Evolutionary conservation across 169 alveolate genomes (phyloP).

Genomic region (Plasmodium coatneyi): DNA sequence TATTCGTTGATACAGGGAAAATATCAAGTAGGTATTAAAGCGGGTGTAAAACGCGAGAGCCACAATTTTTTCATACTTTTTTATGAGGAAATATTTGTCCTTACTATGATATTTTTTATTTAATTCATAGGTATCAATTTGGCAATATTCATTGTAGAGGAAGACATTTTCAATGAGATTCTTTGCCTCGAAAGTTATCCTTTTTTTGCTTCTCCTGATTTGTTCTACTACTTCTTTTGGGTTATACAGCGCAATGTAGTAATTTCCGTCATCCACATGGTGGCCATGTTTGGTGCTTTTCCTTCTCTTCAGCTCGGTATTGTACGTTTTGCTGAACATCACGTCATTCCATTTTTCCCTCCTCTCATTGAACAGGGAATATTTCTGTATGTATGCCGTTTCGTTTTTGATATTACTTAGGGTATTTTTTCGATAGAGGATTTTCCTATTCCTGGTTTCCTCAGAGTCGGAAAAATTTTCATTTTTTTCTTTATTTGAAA

Average conservation of each 20-base stretch:
- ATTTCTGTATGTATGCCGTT: slow-evolving; percentile 35
- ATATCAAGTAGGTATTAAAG: slow-evolving; percentile 47
- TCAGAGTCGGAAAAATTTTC: slow-evolving; percentile 9
- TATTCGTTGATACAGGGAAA: slow-evolving; percentile 58
- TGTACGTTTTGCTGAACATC: background rate
- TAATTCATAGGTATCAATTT: slow-evolving; percentile 32
- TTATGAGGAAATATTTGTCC: slow-evolving; percentile 69
- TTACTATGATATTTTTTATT: slow-evolving; percentile 45
- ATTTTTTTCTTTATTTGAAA: slow-evolving; percentile 2
- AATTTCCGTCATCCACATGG: slow-evolving; percentile 10
- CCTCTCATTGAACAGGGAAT: slow-evolving; percentile 49
- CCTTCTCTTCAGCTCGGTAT: background rate
- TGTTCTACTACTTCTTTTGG: background rate
- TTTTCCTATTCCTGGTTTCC: slow-evolving; percentile 4
- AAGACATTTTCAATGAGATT: slow-evolving; percentile 19
- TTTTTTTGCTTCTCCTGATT: background rate
- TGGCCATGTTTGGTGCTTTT: background rate
- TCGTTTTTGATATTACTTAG: slow-evolving; percentile 49
- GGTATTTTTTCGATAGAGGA: slow-evolving; percentile 12
- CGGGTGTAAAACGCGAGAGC: slow-evolving; percentile 61
- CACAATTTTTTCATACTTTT: slow-evolving; percentile 65
- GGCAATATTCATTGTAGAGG: slow-evolving; percentile 41
- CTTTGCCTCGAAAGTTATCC: slow-evolving; percentile 24
- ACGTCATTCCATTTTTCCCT: slow-evolving; percentile 21
- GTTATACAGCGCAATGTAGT: slow-evolving; percentile 24